Evolutionary conservation across 805 yeast species (phyloP).

Genomic region (Blastobotrys attinorum): DNA sequence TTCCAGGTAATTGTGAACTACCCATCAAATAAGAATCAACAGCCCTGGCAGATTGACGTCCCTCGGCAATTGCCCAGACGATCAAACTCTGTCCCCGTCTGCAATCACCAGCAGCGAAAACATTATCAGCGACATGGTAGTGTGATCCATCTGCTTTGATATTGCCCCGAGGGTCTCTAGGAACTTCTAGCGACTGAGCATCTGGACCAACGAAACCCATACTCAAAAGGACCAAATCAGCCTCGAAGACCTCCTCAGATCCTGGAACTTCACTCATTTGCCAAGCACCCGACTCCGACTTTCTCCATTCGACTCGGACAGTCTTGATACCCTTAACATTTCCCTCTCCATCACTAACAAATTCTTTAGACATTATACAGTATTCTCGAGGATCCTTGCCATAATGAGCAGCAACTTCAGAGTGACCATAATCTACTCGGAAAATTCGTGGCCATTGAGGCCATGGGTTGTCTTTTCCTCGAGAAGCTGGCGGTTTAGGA

Average conservation of each 20-base stretch:
- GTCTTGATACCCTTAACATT: slow-evolving; percentile 93
- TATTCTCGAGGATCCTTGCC: slow-evolving; percentile 98
- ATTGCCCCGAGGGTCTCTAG: slow-evolving; percentile 79
- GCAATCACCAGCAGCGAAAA: slow-evolving; percentile 97
- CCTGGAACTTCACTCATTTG: slow-evolving; percentile 98
- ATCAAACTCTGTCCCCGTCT: slow-evolving; percentile 97
- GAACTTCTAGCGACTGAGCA: slow-evolving; percentile 56
- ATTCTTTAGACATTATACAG: slow-evolving; percentile 90
- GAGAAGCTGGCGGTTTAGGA: slow-evolving; percentile 80
- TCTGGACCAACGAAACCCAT: slow-evolving; percentile 99
- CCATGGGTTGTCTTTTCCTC: slow-evolving; percentile 97
- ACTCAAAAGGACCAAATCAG: slow-evolving; percentile 85
- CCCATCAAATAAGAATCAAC: slow-evolving; percentile 79
- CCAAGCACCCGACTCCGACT: slow-evolving; percentile 94
- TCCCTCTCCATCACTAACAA: slow-evolving; percentile 90
- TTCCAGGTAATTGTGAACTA: slow-evolving; percentile 78
- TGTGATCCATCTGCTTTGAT: slow-evolving; percentile 53
- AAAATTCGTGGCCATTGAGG: slow-evolving; percentile 99
- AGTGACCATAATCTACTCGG: slow-evolving; percentile 96
- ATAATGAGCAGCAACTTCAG: slow-evolving; percentile 89
- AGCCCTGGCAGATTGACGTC: slow-evolving; percentile 95
- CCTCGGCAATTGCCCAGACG: slow-evolving; percentile 99
- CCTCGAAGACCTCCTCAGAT: slow-evolving; percentile 88
- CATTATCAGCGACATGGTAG: slow-evolving; percentile 64
- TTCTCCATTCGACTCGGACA: slow-evolving; percentile 96